Percentiles rank a stretch among this genome's conserved stretches.
Conservation (phyloP, 768 basidiomycete genomes). For the Serendipita vermifera region DNA sequence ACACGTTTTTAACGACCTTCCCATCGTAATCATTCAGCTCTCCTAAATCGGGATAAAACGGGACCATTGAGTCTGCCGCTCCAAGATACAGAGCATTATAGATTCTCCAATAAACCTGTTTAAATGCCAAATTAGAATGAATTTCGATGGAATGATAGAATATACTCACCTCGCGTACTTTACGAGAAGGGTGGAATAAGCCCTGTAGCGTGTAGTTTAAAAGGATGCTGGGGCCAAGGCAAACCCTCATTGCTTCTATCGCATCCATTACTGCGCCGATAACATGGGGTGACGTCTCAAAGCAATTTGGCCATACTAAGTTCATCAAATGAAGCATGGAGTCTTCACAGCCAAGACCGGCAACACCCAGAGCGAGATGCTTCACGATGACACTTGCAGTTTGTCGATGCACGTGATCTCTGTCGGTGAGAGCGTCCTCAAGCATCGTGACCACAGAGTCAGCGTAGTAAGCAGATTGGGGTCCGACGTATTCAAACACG, state of each 20-base stretch:
- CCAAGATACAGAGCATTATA: slow-evolving; percentile 94
- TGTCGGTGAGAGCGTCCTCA: slow-evolving; percentile 95
- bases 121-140: background rate
- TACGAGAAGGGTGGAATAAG: slow-evolving; percentile 91
- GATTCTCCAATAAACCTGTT: slow-evolving; percentile 75
- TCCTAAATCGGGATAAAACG: slow-evolving; percentile 84
- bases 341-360: slow-evolving; percentile 94
- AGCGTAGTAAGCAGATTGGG: slow-evolving; percentile 90
- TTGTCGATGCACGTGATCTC: slow-evolving; percentile 95
- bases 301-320: slow-evolving; percentile 97
- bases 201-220: slow-evolving; percentile 90
- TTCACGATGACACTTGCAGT: slow-evolving; percentile 98
- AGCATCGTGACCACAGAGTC: slow-evolving; percentile 97
- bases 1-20: slow-evolving; percentile 39
- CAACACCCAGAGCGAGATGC: slow-evolving; percentile 91
- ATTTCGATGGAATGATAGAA: background rate
- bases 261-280: slow-evolving; percentile 98
- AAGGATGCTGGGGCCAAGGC: slow-evolving; percentile 84
- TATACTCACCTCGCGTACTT: slow-evolving; percentile 78
- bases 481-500: slow-evolving; percentile 98
- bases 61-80: slow-evolving; percentile 80
- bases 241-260: slow-evolving; percentile 92
- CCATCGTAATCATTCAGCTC: slow-evolving; percentile 77
- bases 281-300: slow-evolving; percentile 96
- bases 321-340: slow-evolving; percentile 97